Conservation (phyloP, 176 grass and related monocot species). For the Urochloa ruziziensis region DNA sequence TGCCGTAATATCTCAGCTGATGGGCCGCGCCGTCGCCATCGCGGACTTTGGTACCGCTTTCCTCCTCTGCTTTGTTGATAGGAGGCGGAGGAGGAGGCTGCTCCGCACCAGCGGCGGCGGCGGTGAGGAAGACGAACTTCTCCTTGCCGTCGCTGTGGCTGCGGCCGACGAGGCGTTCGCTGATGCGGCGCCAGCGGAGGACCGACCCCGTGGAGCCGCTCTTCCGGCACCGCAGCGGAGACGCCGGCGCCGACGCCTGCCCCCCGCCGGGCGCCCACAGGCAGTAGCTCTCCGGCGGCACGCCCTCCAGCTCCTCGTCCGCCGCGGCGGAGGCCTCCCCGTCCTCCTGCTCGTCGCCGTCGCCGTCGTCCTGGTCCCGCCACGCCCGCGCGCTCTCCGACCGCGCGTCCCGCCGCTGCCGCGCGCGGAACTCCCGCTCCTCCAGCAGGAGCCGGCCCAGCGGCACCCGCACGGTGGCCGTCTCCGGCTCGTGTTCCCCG, state of each 20-base stretch:
- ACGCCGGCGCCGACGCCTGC: slow-evolving; percentile 35
- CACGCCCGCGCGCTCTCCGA: not conserved
- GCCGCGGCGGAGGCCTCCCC: not conserved
- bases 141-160: slow-evolving; percentile 99
- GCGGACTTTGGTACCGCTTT: not conserved
- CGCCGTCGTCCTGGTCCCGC: not conserved
- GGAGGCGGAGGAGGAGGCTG: not conserved
- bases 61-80: not conserved
- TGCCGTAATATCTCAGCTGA: slow-evolving; percentile 47
- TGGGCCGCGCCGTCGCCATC: not conserved
- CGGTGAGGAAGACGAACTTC: slow-evolving; percentile 84
- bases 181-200: slow-evolving; percentile 77
- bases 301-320: slow-evolving; percentile 55
- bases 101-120: not conserved
- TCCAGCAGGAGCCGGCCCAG: slow-evolving; percentile 65
- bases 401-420: slow-evolving; percentile 8
- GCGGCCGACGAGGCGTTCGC: slow-evolving; percentile 71
- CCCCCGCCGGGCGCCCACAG: slow-evolving; percentile 66
- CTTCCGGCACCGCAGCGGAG: slow-evolving; percentile 65
- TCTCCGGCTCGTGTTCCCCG: not conserved
- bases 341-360: not conserved
- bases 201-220: slow-evolving; percentile 86
- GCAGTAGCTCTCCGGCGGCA: slow-evolving; percentile 74
- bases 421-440: slow-evolving; percentile 56
- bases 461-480: slow-evolving; percentile 46